Base-by-base conservation (phyloP, 1,284 basidiomycete species). In the Porogramme epimiltina region DNA sequence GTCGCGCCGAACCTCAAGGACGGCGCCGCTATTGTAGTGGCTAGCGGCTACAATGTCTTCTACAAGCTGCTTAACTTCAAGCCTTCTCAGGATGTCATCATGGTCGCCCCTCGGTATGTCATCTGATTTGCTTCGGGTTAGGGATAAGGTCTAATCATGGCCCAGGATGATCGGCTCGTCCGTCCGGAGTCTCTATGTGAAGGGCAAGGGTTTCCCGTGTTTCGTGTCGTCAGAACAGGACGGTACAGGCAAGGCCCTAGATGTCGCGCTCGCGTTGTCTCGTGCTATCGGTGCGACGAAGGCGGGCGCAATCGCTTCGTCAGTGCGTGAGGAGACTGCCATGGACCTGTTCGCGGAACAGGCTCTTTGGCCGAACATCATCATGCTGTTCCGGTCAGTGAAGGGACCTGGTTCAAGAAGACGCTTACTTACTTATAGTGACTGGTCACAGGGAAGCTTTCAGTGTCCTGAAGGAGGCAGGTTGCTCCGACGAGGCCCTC, bases 301-400 rank as follows among this genome's bases (percentile, higher is more conserved):
- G 63, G 77, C 81, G 13, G 83, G 83, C n/a, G 83, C 83, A 3
- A 85, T 85, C 53, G 77, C 80, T 24, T 84, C 81, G 2, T 84
- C 82, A 33, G 83, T 76, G 23, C 67, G 75, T n/a, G 83, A 85
- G 66, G 83, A 85, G 64, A 85, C 83, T 15, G 77, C 76, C 0
- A 85, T 85, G 81, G 83, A 85, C 59, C 71, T 84, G 19, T 78
- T 84, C 56, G 82, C 83, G 57, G 83, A 85, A 63, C 84, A 86
- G 66, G 84, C 78, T 13, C 70, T 85, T 42, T 85, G 84, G 82
- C 83, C 82, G 0, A 82, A 84, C 54, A 84, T 85, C 60, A 85
- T 85, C 51, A 76, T 79, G 74, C 69, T 84, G 15, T 85, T 85
- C 69, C 73, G 77, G 81, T 81, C 51, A 45, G 67, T 49, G 16